A percentile compares a stretch with the other conserved stretches of the same genome.
phyloP scores from a whole-genome alignment of 2,329 filamentous ascomycete genomes.

The Penicillium sp. region DNA sequence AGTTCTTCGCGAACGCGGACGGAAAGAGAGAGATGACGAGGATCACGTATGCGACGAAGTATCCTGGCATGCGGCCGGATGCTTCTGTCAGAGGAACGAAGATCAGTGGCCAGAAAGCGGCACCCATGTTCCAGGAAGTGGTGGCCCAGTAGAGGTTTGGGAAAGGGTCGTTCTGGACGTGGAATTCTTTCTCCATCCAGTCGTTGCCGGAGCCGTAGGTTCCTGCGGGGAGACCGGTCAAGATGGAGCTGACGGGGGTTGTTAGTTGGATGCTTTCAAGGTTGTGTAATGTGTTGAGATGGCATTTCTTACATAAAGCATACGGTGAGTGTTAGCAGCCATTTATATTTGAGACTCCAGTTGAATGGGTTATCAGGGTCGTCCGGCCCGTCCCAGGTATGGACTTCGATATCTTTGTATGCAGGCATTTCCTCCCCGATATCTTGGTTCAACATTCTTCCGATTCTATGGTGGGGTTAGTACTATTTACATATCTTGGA shows the following conservation, averaged over 20 bases:
- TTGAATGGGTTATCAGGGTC: slow-evolving; percentile 37
- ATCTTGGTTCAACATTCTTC: not conserved
- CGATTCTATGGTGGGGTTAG: not conserved
- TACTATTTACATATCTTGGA: not conserved
- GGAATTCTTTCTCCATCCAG: slow-evolving; percentile 29
- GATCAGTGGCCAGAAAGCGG: slow-evolving; percentile 35
- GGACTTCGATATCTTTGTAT: slow-evolving; percentile 20
- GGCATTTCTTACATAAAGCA: slow-evolving; percentile 36
- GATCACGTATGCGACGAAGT: slow-evolving; percentile 43
- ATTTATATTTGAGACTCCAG: slow-evolving; percentile 41
- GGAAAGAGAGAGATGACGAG: slow-evolving; percentile 45
- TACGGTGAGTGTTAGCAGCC: slow-evolving; percentile 42
- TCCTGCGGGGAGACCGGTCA: slow-evolving; percentile 43
- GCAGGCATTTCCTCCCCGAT: not conserved
- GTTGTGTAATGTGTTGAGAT: not conserved
- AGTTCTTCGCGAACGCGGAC: slow-evolving; percentile 46
- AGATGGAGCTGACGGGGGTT: slow-evolving; percentile 32
- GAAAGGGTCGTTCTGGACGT: slow-evolving; percentile 34
- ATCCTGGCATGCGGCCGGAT: slow-evolving; percentile 46
- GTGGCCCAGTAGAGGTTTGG: slow-evolving; percentile 35
- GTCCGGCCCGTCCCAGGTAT: slow-evolving; percentile 28
- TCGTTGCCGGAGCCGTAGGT: slow-evolving; percentile 38
- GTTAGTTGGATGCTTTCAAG: not conserved
- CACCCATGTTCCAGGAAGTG: slow-evolving; percentile 36
- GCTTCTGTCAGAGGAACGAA: slow-evolving; percentile 38